Percentiles rank a stretch among this genome's conserved stretches.
Evolutionary conservation across 768 basidiomycete genomes (phyloP).

Genomic region (Suillus hirtellus): DNA sequence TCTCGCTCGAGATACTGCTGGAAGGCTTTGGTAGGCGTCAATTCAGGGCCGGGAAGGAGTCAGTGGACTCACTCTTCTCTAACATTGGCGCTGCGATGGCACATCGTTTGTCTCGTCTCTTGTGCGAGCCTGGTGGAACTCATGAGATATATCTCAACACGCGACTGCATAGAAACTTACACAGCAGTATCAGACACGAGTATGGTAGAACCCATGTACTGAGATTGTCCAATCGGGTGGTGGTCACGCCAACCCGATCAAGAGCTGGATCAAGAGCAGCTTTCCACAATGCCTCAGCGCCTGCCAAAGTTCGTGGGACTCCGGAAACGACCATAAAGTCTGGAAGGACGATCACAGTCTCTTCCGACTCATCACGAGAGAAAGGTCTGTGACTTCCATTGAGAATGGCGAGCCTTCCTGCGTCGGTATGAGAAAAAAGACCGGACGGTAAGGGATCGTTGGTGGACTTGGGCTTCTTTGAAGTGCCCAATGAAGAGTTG

Average conservation of each 20-base stretch:
- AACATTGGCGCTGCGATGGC: slow-evolving; percentile 84
- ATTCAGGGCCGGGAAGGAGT: background rate
- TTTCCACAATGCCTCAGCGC: slow-evolving; percentile 72
- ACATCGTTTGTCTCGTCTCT: slow-evolving; percentile 90
- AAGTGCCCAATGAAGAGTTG: slow-evolving; percentile 13
- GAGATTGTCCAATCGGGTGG: slow-evolving; percentile 44
- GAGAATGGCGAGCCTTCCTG: slow-evolving; percentile 64
- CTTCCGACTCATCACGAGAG: slow-evolving; percentile 52
- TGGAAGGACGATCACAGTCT: slow-evolving; percentile 88
- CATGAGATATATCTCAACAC: slow-evolving; percentile 1
- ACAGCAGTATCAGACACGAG: slow-evolving; percentile 85
- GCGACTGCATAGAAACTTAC: slow-evolving; percentile 46
- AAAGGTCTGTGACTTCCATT: slow-evolving; percentile 83
- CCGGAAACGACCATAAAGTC: slow-evolving; percentile 86
- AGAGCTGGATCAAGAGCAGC: slow-evolving; percentile 60
- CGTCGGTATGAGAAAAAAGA: slow-evolving; percentile 57
- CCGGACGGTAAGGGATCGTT: slow-evolving; percentile 39
- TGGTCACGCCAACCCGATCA: slow-evolving; percentile 45
- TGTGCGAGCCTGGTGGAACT: slow-evolving; percentile 75
- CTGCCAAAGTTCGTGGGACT: slow-evolving; percentile 60
- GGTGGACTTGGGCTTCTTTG: slow-evolving; percentile 13
- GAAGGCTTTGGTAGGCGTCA: slow-evolving; percentile 48
- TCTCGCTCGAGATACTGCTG: slow-evolving; percentile 59
- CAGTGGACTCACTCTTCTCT: slow-evolving; percentile 55
- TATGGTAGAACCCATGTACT: slow-evolving; percentile 86